Conservation (phyloP, 495 filamentous ascomycete species). For the Xylaria cubensis region DNA sequence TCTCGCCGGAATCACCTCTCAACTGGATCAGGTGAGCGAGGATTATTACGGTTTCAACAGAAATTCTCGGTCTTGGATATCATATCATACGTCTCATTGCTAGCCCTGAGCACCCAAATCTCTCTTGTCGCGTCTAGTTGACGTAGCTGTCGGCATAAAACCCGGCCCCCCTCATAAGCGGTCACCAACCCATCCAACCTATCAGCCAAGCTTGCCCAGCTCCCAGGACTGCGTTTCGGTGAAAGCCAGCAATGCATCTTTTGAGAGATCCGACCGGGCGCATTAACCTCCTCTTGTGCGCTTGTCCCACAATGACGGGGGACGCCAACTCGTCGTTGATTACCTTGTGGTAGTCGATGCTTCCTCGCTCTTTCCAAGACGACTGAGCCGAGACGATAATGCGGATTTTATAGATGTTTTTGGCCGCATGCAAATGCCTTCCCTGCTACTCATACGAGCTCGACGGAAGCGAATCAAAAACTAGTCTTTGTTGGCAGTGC, state of each 20-base stretch:
- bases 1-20: slow-evolving; percentile 54
- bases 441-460: slow-evolving; percentile 44
- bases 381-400: slow-evolving; percentile 56
- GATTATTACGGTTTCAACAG: slow-evolving; percentile 47
- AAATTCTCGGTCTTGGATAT: slow-evolving; percentile 41
- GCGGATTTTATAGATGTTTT: slow-evolving; percentile 88
- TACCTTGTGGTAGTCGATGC: slow-evolving; percentile 38
- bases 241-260: slow-evolving; percentile 50
- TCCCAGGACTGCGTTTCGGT: slow-evolving; percentile 51
- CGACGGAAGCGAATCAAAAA: slow-evolving; percentile 84
- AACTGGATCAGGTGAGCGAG: slow-evolving; percentile 43
- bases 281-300: slow-evolving; percentile 74
- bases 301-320: slow-evolving; percentile 58
- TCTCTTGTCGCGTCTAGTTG: slow-evolving; percentile 32
- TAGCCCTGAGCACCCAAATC: slow-evolving; percentile 44
- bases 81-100: slow-evolving; percentile 39
- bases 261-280: slow-evolving; percentile 66
- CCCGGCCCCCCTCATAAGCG: slow-evolving; percentile 25
- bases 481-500: slow-evolving; percentile 81
- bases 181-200: slow-evolving; percentile 36
- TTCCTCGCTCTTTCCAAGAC: slow-evolving; percentile 48
- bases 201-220: slow-evolving; percentile 33
- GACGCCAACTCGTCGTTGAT: slow-evolving; percentile 62
- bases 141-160: slow-evolving; percentile 33
- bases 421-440: slow-evolving; percentile 73